Percentiles rank a stretch among this genome's conserved stretches.
These are phyloP conservation scores for Fagopyrum homotropicum DNA, from an alignment of 148 eudicot genomes.

Conservation along the genomic window DNA sequence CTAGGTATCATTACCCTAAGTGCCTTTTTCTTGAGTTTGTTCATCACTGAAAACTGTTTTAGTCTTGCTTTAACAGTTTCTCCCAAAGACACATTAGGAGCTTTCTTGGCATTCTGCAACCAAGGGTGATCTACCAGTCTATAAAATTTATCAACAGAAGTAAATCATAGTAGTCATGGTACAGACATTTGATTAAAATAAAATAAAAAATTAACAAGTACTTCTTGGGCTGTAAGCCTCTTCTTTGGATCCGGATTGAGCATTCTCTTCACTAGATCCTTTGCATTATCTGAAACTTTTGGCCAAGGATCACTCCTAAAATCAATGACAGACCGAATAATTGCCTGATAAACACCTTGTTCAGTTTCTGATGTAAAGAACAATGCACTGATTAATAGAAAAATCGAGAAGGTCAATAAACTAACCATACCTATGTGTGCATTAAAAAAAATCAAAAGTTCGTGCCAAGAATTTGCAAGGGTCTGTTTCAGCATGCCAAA, in stretches of 20 bases:
- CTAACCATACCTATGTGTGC: not conserved
- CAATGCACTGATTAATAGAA: not conserved
- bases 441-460: not conserved
- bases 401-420: not conserved
- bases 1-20: constrained; percentile 31
- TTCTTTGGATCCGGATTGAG: constrained; percentile 64
- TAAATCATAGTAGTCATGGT: not conserved
- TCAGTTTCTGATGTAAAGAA: constrained; percentile 49
- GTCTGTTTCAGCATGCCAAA: not conserved
- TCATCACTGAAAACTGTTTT: constrained; percentile 75
- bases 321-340: constrained; percentile 62
- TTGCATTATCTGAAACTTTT: constrained; percentile 63
- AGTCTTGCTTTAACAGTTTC: constrained; percentile 75
- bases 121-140: constrained; percentile 58
- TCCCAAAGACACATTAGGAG: constrained; percentile 65
- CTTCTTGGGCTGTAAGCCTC: constrained; percentile 66
- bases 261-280: constrained; percentile 71
- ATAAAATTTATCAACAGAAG: not conserved
- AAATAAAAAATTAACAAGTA: constrained; percentile 43
- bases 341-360: constrained; percentile 88
- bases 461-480: not conserved
- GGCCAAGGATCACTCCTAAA: constrained; percentile 88
- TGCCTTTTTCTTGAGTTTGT: constrained; percentile 78
- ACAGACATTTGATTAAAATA: not conserved
- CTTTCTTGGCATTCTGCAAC: constrained; percentile 65